phyloP scores from a whole-genome alignment of 176 grass and related monocot genomes.

The Lolium multiflorum region DNA sequence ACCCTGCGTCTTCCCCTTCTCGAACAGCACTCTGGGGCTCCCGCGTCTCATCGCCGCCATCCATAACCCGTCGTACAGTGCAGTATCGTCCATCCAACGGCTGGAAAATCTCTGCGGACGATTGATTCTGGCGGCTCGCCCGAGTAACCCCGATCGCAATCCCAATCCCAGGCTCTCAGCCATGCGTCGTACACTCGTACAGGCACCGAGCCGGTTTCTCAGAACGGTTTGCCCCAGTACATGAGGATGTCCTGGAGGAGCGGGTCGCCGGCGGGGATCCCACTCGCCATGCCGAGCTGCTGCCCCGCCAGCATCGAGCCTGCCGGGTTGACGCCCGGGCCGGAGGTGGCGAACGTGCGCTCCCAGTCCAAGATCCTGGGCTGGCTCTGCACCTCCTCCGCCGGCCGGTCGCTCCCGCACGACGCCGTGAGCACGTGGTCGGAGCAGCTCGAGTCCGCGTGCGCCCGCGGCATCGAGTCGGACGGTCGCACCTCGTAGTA shows the following conservation, averaged over 20 bases:
- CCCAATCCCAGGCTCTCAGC: background rate
- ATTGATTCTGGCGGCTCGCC: conserved; percentile 29
- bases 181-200: background rate
- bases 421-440: conserved; percentile 57
- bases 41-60: conserved; percentile 33
- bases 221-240: conserved; percentile 70
- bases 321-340: conserved; percentile 20
- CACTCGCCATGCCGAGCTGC: conserved; percentile 21
- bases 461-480: conserved; percentile 65
- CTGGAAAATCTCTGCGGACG: background rate
- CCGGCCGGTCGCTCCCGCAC: conserved; percentile 46
- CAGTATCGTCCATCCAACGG: conserved; percentile 11
- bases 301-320: conserved; percentile 34
- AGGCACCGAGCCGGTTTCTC: background rate
- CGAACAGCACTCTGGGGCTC: background rate
- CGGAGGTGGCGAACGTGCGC: conserved; percentile 34
- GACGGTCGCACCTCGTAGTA: conserved; percentile 61
- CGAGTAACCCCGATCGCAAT: background rate
- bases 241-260: conserved; percentile 69
- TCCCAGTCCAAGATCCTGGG: conserved; percentile 68
- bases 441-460: conserved; percentile 74
- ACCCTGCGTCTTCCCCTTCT: background rate
- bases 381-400: conserved; percentile 71
- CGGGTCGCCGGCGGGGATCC: conserved; percentile 37
- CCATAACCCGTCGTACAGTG: background rate